Base-by-base conservation (phyloP, 2,329 filamentous ascomycete genomes). In the Cordyceps cateniannulata region DNA sequence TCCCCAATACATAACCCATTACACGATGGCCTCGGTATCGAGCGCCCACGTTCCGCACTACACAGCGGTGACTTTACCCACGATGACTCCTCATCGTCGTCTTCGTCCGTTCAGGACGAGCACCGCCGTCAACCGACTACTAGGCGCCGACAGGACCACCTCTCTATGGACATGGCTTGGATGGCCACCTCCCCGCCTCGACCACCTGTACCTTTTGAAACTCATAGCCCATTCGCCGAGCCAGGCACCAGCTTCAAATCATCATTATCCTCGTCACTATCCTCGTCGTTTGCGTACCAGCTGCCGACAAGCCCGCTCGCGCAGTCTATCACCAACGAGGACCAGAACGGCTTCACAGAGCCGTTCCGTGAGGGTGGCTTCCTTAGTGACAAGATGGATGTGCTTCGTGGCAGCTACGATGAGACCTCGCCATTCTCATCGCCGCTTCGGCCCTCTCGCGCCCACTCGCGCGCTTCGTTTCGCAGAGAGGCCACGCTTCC, bases 261-360 rank as follows among this genome's bases (percentile, higher is more conserved):
- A 0, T 74, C 78, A 1, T 69, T 89, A 10, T 88, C 87, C 3
- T 91, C 87, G 8, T 89, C 91, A 1, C 80, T 90, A 16, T 88
- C 89, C 0, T 89, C 87, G 2, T 92, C 85, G 67, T 97, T 96
- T 71, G 81, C 89, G 35, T 89, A 96, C 63, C 89, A 93, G 73
- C 85, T 90, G 2, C 93, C 95, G 0, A 98, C 95, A 2, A 98
- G 93, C 68, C 95, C 95, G 16, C 79, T 99, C 12, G 93, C 96
- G 1, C 87, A 97, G 69, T 91, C 92, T 47, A 86, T 91, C 68
- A 96, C 88, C 74, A 95, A 93, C 66, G 87, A 91, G 7, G 91
- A 95, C 66, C 70, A 70, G 20, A 70, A 91, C 62, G 20, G 20
- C 27, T 78, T 88, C 52, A 79, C 84, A 2, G 77, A 82, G 64